Conservation (phyloP, 2,329 filamentous ascomycete species). For the Akanthomyces dipterigenus region DNA sequence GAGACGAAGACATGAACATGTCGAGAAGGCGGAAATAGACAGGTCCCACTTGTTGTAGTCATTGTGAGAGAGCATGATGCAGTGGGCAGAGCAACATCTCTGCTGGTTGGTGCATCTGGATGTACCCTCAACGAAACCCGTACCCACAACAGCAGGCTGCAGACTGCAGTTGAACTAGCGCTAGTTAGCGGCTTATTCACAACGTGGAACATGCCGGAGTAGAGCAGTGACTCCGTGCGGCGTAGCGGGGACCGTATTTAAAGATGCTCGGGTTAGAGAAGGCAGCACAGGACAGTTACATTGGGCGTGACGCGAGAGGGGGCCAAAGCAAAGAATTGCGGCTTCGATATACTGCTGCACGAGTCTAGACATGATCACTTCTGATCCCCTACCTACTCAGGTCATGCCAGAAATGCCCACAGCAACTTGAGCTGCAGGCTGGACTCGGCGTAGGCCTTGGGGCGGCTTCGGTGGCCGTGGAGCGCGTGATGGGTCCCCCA, state of each 20-base stretch:
- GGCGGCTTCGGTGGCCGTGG: slow-evolving; percentile 6
- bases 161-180: neutral
- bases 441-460: neutral
- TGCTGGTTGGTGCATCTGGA: neutral
- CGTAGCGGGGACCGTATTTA: neutral
- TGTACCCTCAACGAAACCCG: neutral
- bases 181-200: neutral
- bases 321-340: neutral
- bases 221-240: neutral
- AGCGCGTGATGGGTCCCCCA: neutral
- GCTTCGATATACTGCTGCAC: too few relatives aligned
- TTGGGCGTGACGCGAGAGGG: neutral
- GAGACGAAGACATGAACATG: too few relatives aligned
- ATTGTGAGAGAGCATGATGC: neutral
- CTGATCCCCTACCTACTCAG: too few relatives aligned
- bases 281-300: too few relatives aligned
- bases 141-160: neutral
- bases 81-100: neutral
- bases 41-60: neutral
- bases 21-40: neutral
- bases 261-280: too few relatives aligned
- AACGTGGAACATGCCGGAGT: neutral
- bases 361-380: too few relatives aligned
- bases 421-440: neutral
- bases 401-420: neutral